Evolutionary conservation across 768 basidiomycete species (phyloP).

Genomic region (Auricularia sp.): DNA sequence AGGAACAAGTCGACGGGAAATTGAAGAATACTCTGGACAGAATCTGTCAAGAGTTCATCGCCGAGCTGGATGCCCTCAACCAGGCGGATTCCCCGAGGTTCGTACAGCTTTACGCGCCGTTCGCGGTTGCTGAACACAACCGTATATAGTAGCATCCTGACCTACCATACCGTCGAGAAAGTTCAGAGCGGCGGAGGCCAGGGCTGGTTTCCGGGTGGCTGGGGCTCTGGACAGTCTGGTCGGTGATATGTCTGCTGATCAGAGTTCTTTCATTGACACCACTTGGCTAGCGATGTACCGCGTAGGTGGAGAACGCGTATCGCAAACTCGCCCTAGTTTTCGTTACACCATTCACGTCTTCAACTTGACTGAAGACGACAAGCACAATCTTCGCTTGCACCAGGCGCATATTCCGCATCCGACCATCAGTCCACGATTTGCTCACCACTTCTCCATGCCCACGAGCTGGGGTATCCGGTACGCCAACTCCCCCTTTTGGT

Average conservation of each 20-base stretch:
- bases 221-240: too few relatives aligned
- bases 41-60: not conserved
- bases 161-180: too few relatives aligned
- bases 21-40: not conserved
- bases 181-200: too few relatives aligned
- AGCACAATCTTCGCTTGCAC: constrained; percentile 18
- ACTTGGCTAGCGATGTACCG: not conserved
- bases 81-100: too few relatives aligned
- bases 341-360: constrained; percentile 25
- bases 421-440: not conserved
- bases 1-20: not conserved
- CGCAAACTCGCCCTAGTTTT: constrained; percentile 10
- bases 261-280: not conserved
- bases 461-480: constrained; percentile 25
- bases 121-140: too few relatives aligned
- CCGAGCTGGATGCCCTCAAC: not conserved
- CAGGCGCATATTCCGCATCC: not conserved
- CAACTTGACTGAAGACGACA: constrained; percentile 27
- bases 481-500: constrained; percentile 6
- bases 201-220: too few relatives aligned
- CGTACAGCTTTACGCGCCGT: too few relatives aligned
- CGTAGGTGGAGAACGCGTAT: not conserved
- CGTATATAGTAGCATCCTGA: too few relatives aligned
- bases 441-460: constrained; percentile 16
- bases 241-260: not conserved